Base-by-base conservation (phyloP, 164 flowering plant species). In the Piper longum region DNA sequence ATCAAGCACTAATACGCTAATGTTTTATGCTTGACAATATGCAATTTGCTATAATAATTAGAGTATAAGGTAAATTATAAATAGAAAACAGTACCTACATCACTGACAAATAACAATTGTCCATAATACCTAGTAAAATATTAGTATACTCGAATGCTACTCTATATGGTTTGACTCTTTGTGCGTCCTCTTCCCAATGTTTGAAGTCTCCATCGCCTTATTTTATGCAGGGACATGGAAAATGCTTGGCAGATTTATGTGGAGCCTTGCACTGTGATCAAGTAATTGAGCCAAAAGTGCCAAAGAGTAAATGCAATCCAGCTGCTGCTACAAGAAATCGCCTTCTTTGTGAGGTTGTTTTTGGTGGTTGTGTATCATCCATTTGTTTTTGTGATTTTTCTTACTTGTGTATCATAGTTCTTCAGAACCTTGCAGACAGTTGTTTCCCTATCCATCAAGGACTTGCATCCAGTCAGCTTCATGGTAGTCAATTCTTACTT, bases 201-300 rank as follows among this genome's bases (percentile, higher is more conserved):
- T 9, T 9, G 52, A 9, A 26, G 36, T 26, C 36, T 26, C 36
- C 36, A 2, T 26, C 36, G 36, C 66, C 59, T 63, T 63, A 6
- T 54, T 77, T 59, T 41, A 71, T 76, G 61, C 89, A 90, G 99
- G 85, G 79, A 70, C 75, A 80, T 5, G 71, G 84, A 73, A 85
- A 80, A 74, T 93, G 99, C 83, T 80, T 93, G 78, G 99, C 96
- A 65, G 97, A 90, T 76, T 67, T 93, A 69, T 93, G 99, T 74
- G 96, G 97, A 55, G 97, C 97, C 48, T 73, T 93, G 78, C 96
- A 90, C 74, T 93, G 99, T 80, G 97, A 90, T 71, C 73, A 54
- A 40, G 71, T 78, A 59, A 72, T 80, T 76, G 73, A 79, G 60
- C 70, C 82, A 69, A 85, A 83, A 78, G 63, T 77, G 19, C 72